Conservation (phyloP, 129 eudicot species). For the Escallonia rubra region DNA sequence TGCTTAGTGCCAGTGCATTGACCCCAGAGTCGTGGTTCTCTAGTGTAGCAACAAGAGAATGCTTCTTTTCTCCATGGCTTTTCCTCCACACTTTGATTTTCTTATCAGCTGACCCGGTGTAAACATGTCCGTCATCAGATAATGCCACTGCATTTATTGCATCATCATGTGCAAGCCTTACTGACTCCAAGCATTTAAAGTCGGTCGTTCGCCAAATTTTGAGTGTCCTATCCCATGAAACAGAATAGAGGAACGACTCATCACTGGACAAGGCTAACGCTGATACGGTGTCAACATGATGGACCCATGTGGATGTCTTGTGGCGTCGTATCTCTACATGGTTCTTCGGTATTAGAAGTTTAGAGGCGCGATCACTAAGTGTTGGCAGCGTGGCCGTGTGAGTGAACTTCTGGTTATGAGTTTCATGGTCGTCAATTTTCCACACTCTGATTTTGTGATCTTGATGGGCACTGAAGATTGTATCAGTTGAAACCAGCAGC, state of each 20-base stretch:
- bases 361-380: conserved; percentile 45
- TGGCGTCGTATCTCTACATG: conserved; percentile 46
- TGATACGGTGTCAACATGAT: conserved; percentile 60
- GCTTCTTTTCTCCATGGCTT: conserved; percentile 26
- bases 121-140: conserved; percentile 45
- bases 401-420: conserved; percentile 24
- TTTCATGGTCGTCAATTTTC: conserved; percentile 34
- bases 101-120: conserved; percentile 61
- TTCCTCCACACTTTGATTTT: conserved; percentile 54
- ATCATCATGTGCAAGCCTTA: conserved; percentile 62
- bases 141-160: conserved; percentile 55
- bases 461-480: conserved; percentile 62
- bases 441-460: conserved; percentile 62
- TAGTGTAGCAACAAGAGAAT: conserved; percentile 34
- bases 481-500: conserved; percentile 35
- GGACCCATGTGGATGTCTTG: conserved; percentile 64
- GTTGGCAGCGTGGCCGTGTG: conserved; percentile 64
- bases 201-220: conserved; percentile 62
- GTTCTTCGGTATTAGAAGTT: conserved; percentile 42
- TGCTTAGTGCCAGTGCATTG: conserved; percentile 52
- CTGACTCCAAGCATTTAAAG: conserved; percentile 62
- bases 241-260: conserved; percentile 50
- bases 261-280: conserved; percentile 52
- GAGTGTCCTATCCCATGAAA: conserved; percentile 64
- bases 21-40: conserved; percentile 55